Conservation (phyloP, 768 basidiomycete species). For the Amyloporia xantha region DNA sequence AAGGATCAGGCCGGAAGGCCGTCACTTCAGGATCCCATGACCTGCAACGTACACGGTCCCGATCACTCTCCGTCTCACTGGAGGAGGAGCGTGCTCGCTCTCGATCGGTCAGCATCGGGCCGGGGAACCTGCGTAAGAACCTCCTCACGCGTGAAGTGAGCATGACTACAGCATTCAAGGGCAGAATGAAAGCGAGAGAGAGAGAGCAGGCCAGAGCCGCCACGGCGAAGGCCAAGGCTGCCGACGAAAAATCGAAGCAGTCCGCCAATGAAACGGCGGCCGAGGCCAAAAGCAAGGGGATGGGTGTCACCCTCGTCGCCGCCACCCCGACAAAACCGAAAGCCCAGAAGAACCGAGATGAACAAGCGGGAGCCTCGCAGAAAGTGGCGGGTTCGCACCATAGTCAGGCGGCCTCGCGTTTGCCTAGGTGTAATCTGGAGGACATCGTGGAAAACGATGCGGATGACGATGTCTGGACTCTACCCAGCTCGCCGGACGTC, state of each 20-base stretch:
- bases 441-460: conserved; percentile 14
- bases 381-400: too few relatives aligned
- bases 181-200: conserved; percentile 13
- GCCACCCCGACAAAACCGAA: conserved; percentile 46
- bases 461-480: conserved; percentile 20
- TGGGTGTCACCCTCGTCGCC: conserved; percentile 43
- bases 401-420: not conserved
- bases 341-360: not conserved
- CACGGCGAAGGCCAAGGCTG: conserved; percentile 1
- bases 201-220: conserved; percentile 7
- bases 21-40: conserved; percentile 3
- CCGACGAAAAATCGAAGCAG: not conserved
- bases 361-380: not conserved
- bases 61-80: conserved; percentile 55
- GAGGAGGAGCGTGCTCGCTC: conserved; percentile 49
- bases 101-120: conserved; percentile 26
- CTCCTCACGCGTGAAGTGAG: conserved; percentile 66
- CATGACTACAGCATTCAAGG: conserved; percentile 69
- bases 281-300: conserved; percentile 2
- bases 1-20: too few relatives aligned
- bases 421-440: conserved; percentile 1
- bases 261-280: not conserved
- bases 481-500: conserved; percentile 18
- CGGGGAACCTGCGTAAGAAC: conserved; percentile 37
- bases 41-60: conserved; percentile 20